These are phyloP conservation scores for Delonix regia DNA, from an alignment of 306 rosid species.

Conservation along the genomic window DNA sequence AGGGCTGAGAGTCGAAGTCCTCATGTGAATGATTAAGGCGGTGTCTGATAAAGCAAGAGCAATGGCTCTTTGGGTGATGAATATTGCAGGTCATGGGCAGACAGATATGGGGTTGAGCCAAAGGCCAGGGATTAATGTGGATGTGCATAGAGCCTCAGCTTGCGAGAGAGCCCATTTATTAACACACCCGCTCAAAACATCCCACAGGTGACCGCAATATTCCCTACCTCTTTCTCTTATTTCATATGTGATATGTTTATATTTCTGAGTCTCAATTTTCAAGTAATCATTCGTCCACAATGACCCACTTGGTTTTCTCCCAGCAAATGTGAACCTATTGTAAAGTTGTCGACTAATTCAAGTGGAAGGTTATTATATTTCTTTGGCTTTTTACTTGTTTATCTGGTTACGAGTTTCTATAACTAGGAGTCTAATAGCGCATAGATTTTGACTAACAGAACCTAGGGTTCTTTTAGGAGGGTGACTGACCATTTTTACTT, in stretches of 20 bases:
- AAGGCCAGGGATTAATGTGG: conserved; percentile 37
- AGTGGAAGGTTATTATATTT: background rate
- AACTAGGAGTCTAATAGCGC: conserved; percentile 19
- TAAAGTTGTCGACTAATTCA: background rate
- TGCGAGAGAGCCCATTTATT: conserved; percentile 35
- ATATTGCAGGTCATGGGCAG: conserved; percentile 59
- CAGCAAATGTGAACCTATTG: background rate
- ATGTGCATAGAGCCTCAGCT: conserved; percentile 43
- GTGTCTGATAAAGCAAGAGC: conserved; percentile 55
- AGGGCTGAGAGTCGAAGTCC: conserved; percentile 4
- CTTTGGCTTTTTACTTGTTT: conserved; percentile 29
- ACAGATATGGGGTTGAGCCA: conserved; percentile 48
- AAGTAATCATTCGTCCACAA: too few relatives aligned
- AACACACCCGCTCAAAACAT: conserved; percentile 27
- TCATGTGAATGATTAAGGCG: conserved; percentile 48
- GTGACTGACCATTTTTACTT: background rate
- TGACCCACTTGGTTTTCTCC: background rate
- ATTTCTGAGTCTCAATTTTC: too few relatives aligned
- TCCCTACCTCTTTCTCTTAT: background rate
- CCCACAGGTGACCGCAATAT: conserved; percentile 40
- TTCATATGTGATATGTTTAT: background rate
- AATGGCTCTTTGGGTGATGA: conserved; percentile 34
- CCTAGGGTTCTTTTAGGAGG: conserved; percentile 27
- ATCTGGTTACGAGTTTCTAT: conserved; percentile 17
- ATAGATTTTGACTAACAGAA: conserved; percentile 40